A percentile compares a stretch with the other conserved stretches of the same genome.
Evolutionary conservation across 495 filamentous ascomycete genomes (phyloP).

Genomic region (Xylaria curta): DNA sequence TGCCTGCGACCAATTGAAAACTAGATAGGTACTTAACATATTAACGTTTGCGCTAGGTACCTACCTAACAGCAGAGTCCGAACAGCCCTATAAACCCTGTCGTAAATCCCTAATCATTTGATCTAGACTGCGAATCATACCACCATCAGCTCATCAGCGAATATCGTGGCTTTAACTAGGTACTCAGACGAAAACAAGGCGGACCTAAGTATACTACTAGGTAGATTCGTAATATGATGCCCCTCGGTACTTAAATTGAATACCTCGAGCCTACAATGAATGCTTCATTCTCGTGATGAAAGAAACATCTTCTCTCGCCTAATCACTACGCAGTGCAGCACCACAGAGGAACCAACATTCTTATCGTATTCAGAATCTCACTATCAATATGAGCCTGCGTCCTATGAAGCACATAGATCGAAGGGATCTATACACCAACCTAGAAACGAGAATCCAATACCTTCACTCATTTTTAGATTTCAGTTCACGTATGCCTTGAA

Average conservation of each 20-base stretch:
- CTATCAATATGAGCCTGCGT: slow-evolving; percentile 26
- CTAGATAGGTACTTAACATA: too few relatives aligned
- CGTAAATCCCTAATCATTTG: slow-evolving; percentile 15
- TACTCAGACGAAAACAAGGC: slow-evolving; percentile 17
- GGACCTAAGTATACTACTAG: neutral
- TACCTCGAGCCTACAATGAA: neutral
- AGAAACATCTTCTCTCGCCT: neutral
- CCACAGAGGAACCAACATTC: neutral
- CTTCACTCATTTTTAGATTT: slow-evolving; percentile 77
- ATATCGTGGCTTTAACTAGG: neutral
- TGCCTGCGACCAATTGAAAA: too few relatives aligned
- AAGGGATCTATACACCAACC: slow-evolving; percentile 69
- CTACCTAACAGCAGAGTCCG: slow-evolving; percentile 2
- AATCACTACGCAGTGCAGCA: neutral
- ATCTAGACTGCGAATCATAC: slow-evolving; percentile 21
- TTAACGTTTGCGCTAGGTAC: neutral
- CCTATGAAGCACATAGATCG: slow-evolving; percentile 69
- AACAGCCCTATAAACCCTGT: slow-evolving; percentile 8
- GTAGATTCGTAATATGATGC: neutral
- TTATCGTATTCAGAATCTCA: neutral
- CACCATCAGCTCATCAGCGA: slow-evolving; percentile 24
- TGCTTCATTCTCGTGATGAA: neutral
- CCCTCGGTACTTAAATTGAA: slow-evolving; percentile 6
- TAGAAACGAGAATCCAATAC: slow-evolving; percentile 72
- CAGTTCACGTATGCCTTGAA: slow-evolving; percentile 57